A percentile compares a stretch with the other conserved stretches of the same genome.
Evolutionary conservation across 345 rosid genomes (phyloP).

Genomic region (Citrus reticulata): DNA sequence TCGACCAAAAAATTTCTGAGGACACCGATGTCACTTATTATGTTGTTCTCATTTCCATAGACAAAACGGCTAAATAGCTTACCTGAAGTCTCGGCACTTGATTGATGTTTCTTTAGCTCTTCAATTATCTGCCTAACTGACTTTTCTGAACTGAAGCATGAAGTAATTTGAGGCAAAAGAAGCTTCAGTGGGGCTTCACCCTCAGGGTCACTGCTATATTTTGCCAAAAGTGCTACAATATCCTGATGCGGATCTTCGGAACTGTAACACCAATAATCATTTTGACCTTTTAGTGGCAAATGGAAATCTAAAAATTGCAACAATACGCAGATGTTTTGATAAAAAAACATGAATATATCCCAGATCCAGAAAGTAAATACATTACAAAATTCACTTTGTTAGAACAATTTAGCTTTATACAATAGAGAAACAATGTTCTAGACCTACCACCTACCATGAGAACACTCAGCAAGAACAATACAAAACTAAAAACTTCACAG

Average conservation of each 20-base stretch:
- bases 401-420: not conserved
- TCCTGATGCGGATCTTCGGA: slow-evolving; percentile 67
- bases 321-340: not conserved
- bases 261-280: slow-evolving; percentile 32
- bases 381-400: not conserved
- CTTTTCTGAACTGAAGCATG: slow-evolving; percentile 58
- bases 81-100: slow-evolving; percentile 64
- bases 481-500: not conserved
- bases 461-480: no score
- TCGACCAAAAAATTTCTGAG: not conserved
- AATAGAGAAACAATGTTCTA: not conserved
- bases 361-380: not conserved
- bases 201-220: slow-evolving; percentile 52
- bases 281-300: not conserved
- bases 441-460: no score
- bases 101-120: slow-evolving; percentile 63
- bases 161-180: slow-evolving; percentile 65
- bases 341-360: not conserved
- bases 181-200: slow-evolving; percentile 55
- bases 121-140: slow-evolving; percentile 61
- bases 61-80: slow-evolving; percentile 6
- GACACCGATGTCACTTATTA: not conserved
- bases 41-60: not conserved
- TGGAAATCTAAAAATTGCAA: not conserved
- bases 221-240: slow-evolving; percentile 46